phyloP scores from a whole-genome alignment of 306 rosid genomes.

The Fagus sylvatica region DNA sequence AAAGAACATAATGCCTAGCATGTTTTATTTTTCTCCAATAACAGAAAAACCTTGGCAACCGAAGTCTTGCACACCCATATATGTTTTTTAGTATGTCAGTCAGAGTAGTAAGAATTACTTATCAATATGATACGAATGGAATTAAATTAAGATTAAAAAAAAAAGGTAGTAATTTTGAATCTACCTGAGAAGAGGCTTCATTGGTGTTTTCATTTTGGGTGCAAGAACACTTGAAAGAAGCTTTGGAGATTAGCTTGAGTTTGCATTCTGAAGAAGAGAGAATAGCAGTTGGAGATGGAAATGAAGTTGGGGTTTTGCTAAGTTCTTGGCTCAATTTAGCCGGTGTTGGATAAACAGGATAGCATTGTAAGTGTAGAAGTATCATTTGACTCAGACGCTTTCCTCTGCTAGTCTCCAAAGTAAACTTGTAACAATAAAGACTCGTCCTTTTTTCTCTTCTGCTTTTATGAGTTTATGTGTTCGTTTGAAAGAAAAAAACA shows the following conservation, averaged over 20 bases:
- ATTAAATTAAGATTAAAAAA: not conserved
- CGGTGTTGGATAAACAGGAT: slow-evolving; percentile 7
- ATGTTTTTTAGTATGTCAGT: not conserved
- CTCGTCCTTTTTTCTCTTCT: no score
- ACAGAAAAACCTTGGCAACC: no score
- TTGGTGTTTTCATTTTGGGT: slow-evolving; percentile 33
- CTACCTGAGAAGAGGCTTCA: slow-evolving; percentile 45
- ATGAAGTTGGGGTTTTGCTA: slow-evolving; percentile 1
- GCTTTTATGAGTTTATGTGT: no score
- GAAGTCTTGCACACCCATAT: not conserved
- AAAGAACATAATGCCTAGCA: no score
- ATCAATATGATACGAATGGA: not conserved
- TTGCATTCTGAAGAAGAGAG: slow-evolving; percentile 10
- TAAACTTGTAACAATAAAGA: not conserved
- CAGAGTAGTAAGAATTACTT: not conserved
- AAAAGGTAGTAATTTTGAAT: not conserved
- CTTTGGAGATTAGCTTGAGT: slow-evolving; percentile 23
- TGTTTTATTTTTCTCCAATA: no score
- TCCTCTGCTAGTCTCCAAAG: not conserved
- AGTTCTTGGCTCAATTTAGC: not conserved
- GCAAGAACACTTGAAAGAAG: slow-evolving; percentile 46
- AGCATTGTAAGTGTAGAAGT: slow-evolving; percentile 29
- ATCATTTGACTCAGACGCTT: slow-evolving; percentile 31
- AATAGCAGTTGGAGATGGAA: slow-evolving; percentile 4
- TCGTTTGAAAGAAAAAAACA: no score